phyloP scores from a whole-genome alignment of 352 stramenopile species.

The Phytophthora ohioensis region DNA sequence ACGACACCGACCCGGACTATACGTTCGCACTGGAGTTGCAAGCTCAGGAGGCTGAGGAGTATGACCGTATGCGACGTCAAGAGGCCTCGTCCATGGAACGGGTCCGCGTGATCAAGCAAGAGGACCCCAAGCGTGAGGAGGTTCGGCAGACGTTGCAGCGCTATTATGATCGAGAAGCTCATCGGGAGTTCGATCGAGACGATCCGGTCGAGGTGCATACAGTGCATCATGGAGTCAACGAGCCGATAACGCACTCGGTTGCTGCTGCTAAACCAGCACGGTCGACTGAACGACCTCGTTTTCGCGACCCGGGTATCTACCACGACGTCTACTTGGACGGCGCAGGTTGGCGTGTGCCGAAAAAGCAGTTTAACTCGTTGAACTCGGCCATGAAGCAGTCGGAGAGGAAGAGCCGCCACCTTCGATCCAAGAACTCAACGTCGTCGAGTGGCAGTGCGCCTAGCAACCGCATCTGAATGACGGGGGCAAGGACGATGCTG shows the following conservation, averaged over 20 bases:
- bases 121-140: slow-evolving; percentile 55
- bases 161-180: slow-evolving; percentile 55
- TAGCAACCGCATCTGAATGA: slow-evolving; percentile 38
- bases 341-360: slow-evolving; percentile 37
- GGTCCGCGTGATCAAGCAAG: slow-evolving; percentile 64
- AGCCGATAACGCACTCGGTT: slow-evolving; percentile 25
- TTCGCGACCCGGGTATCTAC: slow-evolving; percentile 42
- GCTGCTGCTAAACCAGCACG: slow-evolving; percentile 16
- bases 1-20: slow-evolving; percentile 73
- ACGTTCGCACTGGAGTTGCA: slow-evolving; percentile 79
- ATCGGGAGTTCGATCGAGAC: slow-evolving; percentile 29
- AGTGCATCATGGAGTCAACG: slow-evolving; percentile 13
- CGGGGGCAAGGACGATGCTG: slow-evolving; percentile 2
- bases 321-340: slow-evolving; percentile 53
- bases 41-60: slow-evolving; percentile 76
- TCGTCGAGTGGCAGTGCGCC: slow-evolving; percentile 14
- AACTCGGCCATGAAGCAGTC: slow-evolving; percentile 52
- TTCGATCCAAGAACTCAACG: slow-evolving; percentile 40
- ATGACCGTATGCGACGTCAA: slow-evolving; percentile 74
- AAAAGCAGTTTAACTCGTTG: slow-evolving; percentile 53
- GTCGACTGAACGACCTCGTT: slow-evolving; percentile 39
- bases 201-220: slow-evolving; percentile 32
- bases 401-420: slow-evolving; percentile 52
- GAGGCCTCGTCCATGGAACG: slow-evolving; percentile 76
- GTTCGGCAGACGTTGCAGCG: slow-evolving; percentile 56